Evolutionary conservation across 2,329 filamentous ascomycete genomes (phyloP).

Genomic region (Aspergillus glaucus): DNA sequence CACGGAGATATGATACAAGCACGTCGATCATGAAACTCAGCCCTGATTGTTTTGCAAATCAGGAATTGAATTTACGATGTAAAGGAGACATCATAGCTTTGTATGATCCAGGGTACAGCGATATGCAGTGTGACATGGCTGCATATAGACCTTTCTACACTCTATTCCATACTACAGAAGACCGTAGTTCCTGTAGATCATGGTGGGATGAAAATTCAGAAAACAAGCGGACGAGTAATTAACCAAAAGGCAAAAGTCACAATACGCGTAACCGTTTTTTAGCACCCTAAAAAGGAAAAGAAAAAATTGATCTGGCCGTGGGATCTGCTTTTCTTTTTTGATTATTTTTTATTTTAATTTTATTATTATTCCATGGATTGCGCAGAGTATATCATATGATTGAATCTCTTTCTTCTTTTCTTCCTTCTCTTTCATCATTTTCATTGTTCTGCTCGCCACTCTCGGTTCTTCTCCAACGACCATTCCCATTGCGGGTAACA

Average conservation of each 20-base stretch:
- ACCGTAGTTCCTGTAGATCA: background rate
- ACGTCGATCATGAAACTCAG: too few relatives aligned
- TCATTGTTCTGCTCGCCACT: conserved; percentile 1
- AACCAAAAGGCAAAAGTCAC: background rate
- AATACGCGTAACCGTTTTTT: background rate
- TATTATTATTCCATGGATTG: conserved; percentile 4
- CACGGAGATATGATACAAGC: too few relatives aligned
- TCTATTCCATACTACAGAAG: too few relatives aligned
- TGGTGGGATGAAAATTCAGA: background rate
- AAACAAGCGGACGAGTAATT: background rate
- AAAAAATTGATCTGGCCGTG: background rate
- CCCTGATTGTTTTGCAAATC: too few relatives aligned
- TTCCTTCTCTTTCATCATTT: background rate
- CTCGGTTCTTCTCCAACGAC: background rate
- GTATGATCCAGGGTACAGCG: too few relatives aligned
- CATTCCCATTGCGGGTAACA: background rate
- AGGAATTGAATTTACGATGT: too few relatives aligned
- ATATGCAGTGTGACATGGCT: too few relatives aligned
- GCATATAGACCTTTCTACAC: too few relatives aligned
- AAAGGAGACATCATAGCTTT: too few relatives aligned
- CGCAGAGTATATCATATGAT: conserved; percentile 2
- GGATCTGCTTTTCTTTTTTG: background rate
- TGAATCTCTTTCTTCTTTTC: background rate
- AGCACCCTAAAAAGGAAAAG: too few relatives aligned
- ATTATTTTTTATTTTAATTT: background rate